Percentiles rank a stretch among this genome's conserved stretches.
Conservation (phyloP, 306 rosid genomes). For the barrel medic (Medicago truncatula) region DNA sequence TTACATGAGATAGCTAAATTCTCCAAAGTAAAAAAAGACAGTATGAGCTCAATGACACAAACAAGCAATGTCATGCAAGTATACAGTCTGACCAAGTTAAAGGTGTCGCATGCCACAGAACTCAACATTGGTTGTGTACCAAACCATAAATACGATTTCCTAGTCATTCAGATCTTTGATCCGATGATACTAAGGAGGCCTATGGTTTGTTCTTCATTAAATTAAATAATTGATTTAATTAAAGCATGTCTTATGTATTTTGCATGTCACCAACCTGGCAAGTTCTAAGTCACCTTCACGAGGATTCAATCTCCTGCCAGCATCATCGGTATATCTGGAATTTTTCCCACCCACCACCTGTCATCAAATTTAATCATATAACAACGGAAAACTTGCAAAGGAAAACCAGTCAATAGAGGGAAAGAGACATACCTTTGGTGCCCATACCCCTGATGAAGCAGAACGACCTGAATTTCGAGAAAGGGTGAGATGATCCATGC, state of each 20-base stretch:
- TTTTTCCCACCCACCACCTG: conserved; percentile 60
- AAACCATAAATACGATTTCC: conserved; percentile 27
- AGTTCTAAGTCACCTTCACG: conserved; percentile 62
- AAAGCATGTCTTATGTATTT: conserved; percentile 31
- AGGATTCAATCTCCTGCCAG: conserved; percentile 57
- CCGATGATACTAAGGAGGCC: neutral
- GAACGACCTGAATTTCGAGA: conserved; percentile 57
- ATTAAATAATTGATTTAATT: conserved; percentile 19
- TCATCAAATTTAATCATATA: conserved; percentile 42
- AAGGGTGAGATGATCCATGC: conserved; percentile 60
- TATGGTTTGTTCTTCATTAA: conserved; percentile 10
- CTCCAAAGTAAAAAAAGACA: neutral
- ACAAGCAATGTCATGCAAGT: conserved; percentile 24
- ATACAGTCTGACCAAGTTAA: conserved; percentile 13
- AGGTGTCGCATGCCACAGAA: no score
- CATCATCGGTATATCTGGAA: conserved; percentile 58
- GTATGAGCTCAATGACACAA: neutral
- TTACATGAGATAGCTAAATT: conserved; percentile 7
- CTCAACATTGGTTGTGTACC: conserved; percentile 3
- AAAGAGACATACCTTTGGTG: conserved; percentile 57
- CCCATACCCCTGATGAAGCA: conserved; percentile 65
- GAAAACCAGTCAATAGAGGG: conserved; percentile 36
- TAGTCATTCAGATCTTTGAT: conserved; percentile 9
- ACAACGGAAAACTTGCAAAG: conserved; percentile 19
- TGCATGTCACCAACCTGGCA: conserved; percentile 66